Evolutionary conservation across 2,329 filamentous ascomycete species (phyloP).

Genomic region (Fonsecaea nubica): DNA sequence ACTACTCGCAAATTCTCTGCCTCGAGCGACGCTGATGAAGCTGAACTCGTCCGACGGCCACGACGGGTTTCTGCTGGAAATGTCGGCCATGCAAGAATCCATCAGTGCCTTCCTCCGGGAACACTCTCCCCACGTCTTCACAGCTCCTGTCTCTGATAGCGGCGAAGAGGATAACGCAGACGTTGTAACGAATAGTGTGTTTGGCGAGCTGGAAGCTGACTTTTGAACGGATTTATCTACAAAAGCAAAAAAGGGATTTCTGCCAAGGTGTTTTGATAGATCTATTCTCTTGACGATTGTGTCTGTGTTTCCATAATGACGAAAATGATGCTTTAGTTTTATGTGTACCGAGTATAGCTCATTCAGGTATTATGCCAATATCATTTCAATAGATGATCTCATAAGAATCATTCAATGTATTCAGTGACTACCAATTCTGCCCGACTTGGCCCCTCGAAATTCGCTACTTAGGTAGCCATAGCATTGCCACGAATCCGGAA

Average conservation of each 20-base stretch:
- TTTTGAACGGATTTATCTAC: conserved; percentile 5
- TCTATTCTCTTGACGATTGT: neutral
- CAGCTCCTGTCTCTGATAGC: neutral
- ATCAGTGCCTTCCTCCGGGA: conserved; percentile 10
- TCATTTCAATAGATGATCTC: no score
- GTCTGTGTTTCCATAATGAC: neutral
- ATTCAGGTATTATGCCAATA: no score
- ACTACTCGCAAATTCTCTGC: conserved; percentile 82
- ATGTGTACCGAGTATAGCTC: no score
- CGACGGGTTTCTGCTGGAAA: conserved; percentile 93
- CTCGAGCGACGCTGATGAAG: conserved; percentile 75
- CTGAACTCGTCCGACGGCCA: conserved; percentile 95
- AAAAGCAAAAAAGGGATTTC: neutral
- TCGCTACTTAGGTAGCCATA: no score
- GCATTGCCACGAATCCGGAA: neutral
- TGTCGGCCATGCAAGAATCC: conserved; percentile 48
- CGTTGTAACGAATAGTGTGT: conserved; percentile 16
- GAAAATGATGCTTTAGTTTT: neutral
- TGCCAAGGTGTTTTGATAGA: conserved; percentile 1
- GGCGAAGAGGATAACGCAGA: conserved; percentile 1
- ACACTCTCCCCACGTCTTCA: conserved; percentile 1
- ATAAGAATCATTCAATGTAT: no score
- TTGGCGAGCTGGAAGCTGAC: conserved; percentile 11
- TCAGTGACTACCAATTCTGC: neutral
- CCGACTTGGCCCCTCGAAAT: neutral